Percentiles rank a stretch among this genome's conserved stretches.
These are phyloP conservation scores for Saksenaea oblongispora DNA, from an alignment of 371 early-diverging fungal genomes.

Conservation along the genomic window DNA sequence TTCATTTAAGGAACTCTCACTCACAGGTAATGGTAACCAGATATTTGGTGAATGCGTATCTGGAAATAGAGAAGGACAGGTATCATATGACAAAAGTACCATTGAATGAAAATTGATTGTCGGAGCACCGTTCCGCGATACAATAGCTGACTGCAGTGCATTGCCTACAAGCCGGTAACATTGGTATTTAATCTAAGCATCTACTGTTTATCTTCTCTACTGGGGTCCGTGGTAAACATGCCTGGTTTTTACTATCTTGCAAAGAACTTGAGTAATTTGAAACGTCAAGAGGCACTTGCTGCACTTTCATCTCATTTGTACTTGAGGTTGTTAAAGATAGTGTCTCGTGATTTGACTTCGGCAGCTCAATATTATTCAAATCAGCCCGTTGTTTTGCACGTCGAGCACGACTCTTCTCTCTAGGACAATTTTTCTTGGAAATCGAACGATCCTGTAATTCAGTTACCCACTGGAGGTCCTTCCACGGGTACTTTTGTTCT, in stretches of 20 bases:
- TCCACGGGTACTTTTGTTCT: not conserved
- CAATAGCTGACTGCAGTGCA: not conserved
- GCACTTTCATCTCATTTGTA: no score
- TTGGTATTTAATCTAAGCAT: no score
- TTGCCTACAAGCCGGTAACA: no score
- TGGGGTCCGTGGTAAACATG: no score
- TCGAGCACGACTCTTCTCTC: not conserved
- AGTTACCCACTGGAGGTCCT: not conserved
- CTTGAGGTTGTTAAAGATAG: not conserved
- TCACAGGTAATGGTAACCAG: not conserved
- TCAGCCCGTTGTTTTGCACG: not conserved
- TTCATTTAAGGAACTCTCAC: not conserved
- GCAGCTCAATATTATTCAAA: not conserved
- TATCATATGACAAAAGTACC: not conserved
- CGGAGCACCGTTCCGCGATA: not conserved
- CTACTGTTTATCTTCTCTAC: no score
- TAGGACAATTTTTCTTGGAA: not conserved
- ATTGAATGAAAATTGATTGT: not conserved
- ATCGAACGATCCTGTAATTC: not conserved
- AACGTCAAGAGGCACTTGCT: no score
- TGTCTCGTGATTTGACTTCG: no score
- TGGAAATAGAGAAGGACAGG: not conserved
- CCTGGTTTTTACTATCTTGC: no score
- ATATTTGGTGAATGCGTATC: not conserved
- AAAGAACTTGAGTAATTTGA: no score